Base-by-base conservation (phyloP, 192 early-diverging fungal genomes). In the Coemansia guatemalensis region DNA sequence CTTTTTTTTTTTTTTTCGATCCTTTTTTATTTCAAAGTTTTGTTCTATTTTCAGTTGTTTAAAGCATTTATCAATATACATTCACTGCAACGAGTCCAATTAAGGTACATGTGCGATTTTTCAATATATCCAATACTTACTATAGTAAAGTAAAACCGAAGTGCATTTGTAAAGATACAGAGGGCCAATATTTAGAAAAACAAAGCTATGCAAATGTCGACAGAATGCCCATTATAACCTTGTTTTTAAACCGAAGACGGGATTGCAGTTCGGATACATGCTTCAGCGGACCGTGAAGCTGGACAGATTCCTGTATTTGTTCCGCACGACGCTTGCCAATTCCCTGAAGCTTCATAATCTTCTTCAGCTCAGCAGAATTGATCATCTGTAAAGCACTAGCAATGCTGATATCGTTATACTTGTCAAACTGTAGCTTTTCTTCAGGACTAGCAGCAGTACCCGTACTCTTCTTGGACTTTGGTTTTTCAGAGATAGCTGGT, bases 241-340 rank as follows among this genome's bases (percentile, higher is more conserved):
- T 80, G 68, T 67, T 80, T 21, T 80, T 80, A 27, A 80, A 80
- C 29, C 68, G 68, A 39, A 80, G 53, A 20, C 77, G 60, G 11
- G 47, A 44, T 33, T 65, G 67, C 47, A 84, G 60, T 48, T 84
- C 82, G 2, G 64, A 60, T 4, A 84, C 61, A 22, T 72, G 58
- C 1, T 30, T 56, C 17, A 84, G 56, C 0, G 83, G 79, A 11
- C 85, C 85, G 1, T 67, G 44, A 1, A 30, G 35, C 12, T 70
- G 64, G n/a, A 85, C 69, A 8, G 64, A 71, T 11, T 62, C 81
- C 21, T 82, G 68, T 25, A 87, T 87, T 58, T 82, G 78, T 68
- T 83, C 76, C 2, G 86, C 86, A 5, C 86, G 77, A 7, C 83
- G 81, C 62, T 84, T 84, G 33, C 86, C 86, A 32, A 87, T 84